Base-by-base conservation (phyloP, 805 yeast genomes). In the Maudiozyma barnettii region DNA sequence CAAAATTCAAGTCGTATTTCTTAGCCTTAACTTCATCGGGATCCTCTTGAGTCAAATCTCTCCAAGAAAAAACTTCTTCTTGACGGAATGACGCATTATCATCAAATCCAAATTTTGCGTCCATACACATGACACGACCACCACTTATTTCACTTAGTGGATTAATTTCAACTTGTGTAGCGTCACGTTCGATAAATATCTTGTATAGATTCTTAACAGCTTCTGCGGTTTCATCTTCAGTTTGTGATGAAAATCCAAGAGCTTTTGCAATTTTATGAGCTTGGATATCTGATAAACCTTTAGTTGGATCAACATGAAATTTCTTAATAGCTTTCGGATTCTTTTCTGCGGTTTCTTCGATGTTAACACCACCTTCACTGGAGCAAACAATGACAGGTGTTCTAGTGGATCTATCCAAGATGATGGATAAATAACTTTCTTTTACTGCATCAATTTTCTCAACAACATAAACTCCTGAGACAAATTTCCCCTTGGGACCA, bases 351-450 rank as follows among this genome's bases (percentile, higher is more conserved):
- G 93, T 98, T 68, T 95, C 96, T 77, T 93, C 99, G 64, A 93
- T 93, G 74, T 93, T 96, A 95, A 93, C 90, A 76, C 99, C 99
- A 75, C 99, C 99, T 74, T 93, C 93, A 54, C 95, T 75, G 31
- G 97, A 89, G 44, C 96, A 96, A 54, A 93, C 96, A 64, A 93
- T 85, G 72, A 93, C 76, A 51, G 98, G 96, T 57, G 78, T 74
- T 72, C 90, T 95, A 56, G 83, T 78, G 58, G 81, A 78, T 75
- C 99, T 88, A 77, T 93, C 98, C 84, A 90, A 79, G 58, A 93
- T 77, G 58, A 93, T 88, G 53, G 97, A 95, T 57, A 93, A 71
- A 73, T 93, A 93, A 49, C 97, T 95, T 75, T 93, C 99, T 59
- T 95, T 89, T 61, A 82, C 76, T 50, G 93, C 95, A 64, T 85